phyloP scores from a whole-genome alignment of 345 rosid genomes.

The Euphorbia lathyris region DNA sequence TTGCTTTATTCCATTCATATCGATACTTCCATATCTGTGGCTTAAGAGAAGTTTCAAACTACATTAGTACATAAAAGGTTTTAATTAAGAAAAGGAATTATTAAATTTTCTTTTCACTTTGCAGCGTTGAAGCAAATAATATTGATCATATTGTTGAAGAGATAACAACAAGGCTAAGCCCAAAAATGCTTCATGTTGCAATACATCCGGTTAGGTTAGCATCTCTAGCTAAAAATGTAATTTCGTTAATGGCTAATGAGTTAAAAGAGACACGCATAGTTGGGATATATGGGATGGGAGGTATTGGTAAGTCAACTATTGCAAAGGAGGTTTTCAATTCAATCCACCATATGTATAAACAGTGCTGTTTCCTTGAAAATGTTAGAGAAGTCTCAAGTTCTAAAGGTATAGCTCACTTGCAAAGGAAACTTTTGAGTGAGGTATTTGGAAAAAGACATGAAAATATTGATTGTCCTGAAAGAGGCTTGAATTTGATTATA shows the following conservation, averaged over 20 bases:
- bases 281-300: slow-evolving; percentile 27
- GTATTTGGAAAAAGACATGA: neutral
- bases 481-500: neutral
- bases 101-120: neutral
- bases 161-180: neutral
- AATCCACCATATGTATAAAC: slow-evolving; percentile 10
- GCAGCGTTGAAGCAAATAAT: neutral
- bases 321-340: slow-evolving; percentile 15
- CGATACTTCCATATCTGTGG: no score
- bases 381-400: slow-evolving; percentile 4
- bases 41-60: no score
- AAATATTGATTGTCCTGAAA: slow-evolving; percentile 3
- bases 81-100: no score
- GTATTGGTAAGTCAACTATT: slow-evolving; percentile 20
- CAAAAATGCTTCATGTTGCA: neutral
- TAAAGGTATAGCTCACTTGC: slow-evolving; percentile 17
- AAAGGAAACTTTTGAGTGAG: slow-evolving; percentile 16
- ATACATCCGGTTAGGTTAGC: slow-evolving; percentile 2
- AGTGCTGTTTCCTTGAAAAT: slow-evolving; percentile 25
- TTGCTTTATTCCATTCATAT: no score
- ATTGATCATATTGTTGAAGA: slow-evolving; percentile 8
- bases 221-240: neutral
- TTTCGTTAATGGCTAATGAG: neutral
- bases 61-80: no score
- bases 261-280: slow-evolving; percentile 13